Conservation (phyloP, 805 yeast species). For the Millerozyma acaciae region DNA sequence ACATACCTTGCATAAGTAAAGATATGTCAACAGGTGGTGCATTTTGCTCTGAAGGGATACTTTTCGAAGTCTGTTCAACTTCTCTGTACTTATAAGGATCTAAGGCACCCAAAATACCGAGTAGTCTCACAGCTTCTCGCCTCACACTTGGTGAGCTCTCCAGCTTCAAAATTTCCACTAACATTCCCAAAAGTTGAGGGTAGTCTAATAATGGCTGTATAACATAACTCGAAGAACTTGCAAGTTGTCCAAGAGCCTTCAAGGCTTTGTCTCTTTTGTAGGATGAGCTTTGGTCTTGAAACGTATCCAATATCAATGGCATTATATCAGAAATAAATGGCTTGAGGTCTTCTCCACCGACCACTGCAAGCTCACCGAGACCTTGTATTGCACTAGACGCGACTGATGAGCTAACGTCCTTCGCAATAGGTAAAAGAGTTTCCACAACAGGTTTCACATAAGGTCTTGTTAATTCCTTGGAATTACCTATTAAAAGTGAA, state of each 20-base stretch:
- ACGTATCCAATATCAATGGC: conserved; percentile 83
- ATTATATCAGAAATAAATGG: conserved; percentile 71
- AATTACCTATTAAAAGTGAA: conserved; percentile 68
- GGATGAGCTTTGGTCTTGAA: conserved; percentile 90
- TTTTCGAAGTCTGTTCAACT: conserved; percentile 68
- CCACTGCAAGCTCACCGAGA: conserved; percentile 82
- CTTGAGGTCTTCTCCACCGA: conserved; percentile 80
- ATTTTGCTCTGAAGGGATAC: conserved; percentile 62
- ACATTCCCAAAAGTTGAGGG: conserved; percentile 80
- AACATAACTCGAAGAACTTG: conserved; percentile 91
- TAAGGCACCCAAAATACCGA: conserved; percentile 93
- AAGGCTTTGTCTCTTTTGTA: conserved; percentile 86
- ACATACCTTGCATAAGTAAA: conserved; percentile 85
- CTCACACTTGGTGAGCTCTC: conserved; percentile 73
- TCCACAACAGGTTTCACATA: conserved; percentile 89
- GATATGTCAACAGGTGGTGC: conserved; percentile 91
- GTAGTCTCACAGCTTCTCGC: conserved; percentile 80
- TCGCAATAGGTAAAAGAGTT: conserved; percentile 71
- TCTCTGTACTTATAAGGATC: conserved; percentile 96
- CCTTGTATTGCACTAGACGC: conserved; percentile 83
- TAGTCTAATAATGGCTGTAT: conserved; percentile 89
- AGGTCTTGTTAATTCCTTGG: conserved; percentile 81
- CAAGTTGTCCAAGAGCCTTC: conserved; percentile 79
- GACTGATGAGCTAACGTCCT: conserved; percentile 71
- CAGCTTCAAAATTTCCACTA: conserved; percentile 76